Evolutionary conservation across 1,284 basidiomycete genomes (phyloP), one percentile per base, ranked within the genome.

Genomic region (Prillingera fragicola): DNA sequence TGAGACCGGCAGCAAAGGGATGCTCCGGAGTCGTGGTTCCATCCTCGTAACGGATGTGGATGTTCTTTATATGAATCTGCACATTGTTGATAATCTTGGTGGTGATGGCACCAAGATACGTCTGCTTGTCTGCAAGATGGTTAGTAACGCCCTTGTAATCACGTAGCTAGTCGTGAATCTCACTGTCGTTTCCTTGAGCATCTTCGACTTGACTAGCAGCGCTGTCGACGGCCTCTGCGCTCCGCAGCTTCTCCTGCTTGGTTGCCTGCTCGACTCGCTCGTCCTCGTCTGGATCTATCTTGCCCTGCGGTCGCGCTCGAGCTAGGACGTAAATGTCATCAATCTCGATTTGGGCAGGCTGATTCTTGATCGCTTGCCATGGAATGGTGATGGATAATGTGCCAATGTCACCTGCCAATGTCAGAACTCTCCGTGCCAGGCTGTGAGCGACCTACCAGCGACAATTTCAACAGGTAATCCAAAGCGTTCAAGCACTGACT

Each of bases 11-110:
- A 3, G 94, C 84, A 67, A 99, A 98, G 8, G 94, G 94, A 69
- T 96, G 94, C 81, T 87, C 88, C 19, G 92, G 92, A 27, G 91
- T 89, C 54, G 89, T 96, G 53, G 94, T 72, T 41, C 82, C 84
- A 71, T 99, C 95, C 71, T 99, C 95, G 62, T 98, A 99, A 38
- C 95, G 85, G 41, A 98, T 75, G 65, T 97, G 92, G 38, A 97
- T 87, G 58, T 94, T 91, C 73, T 85, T 87, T 49, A 99, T 82
- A 14, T 89, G 92, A 28, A 98, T 82, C 73, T 99, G 95, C 14
- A 98, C 72, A 65, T 99, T 99, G 72, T 98, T 95, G 56, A 98
- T 80, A 50, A 99, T 83, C 67, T 95, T 94, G 37, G 86, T 81
- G 38, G 86, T 82, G 49, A 99, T 75, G 15, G 90, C 91, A 37